Evolutionary conservation across 2,329 filamentous ascomycete genomes (phyloP).

Genomic region (Tricladium varicosporioides): DNA sequence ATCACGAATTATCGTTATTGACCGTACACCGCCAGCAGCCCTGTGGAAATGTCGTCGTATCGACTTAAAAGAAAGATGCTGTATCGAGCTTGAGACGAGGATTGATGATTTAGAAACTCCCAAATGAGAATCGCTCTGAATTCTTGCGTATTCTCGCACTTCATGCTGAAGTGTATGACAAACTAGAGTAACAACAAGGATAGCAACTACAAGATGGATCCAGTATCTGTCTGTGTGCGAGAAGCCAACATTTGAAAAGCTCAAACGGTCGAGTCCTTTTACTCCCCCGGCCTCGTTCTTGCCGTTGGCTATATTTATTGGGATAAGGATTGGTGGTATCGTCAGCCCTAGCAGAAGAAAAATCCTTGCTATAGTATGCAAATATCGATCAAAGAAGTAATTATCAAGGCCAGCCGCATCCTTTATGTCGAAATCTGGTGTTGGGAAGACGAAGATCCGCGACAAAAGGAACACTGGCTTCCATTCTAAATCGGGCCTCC

Average conservation of each 20-base stretch:
- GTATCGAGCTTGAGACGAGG: constrained; percentile 79
- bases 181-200: constrained; percentile 74
- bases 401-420: constrained; percentile 54
- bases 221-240: constrained; percentile 66
- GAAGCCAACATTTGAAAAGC: constrained; percentile 75
- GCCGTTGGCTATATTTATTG: constrained; percentile 73
- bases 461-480: constrained; percentile 4
- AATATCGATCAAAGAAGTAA: constrained; percentile 90
- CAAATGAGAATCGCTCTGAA: constrained; percentile 72
- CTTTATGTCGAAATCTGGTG: constrained; percentile 8
- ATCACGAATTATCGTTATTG: constrained; percentile 91
- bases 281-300: constrained; percentile 52
- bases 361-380: constrained; percentile 79
- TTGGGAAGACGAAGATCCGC: constrained; percentile 9
- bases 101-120: constrained; percentile 77
- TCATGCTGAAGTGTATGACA: constrained; percentile 62
- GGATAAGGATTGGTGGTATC: constrained; percentile 78
- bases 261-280: constrained; percentile 73
- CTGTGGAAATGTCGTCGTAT: constrained; percentile 83
- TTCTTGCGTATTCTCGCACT: constrained; percentile 78
- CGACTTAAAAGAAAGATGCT: constrained; percentile 80
- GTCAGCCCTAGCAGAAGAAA: constrained; percentile 76
- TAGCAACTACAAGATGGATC: constrained; percentile 76
- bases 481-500: constrained; percentile 3
- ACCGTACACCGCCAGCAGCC: constrained; percentile 85